A percentile compares a stretch with the other conserved stretches of the same genome.
phyloP scores from a whole-genome alignment of 305 asterid species.

The Fraxinus sp. region DNA sequence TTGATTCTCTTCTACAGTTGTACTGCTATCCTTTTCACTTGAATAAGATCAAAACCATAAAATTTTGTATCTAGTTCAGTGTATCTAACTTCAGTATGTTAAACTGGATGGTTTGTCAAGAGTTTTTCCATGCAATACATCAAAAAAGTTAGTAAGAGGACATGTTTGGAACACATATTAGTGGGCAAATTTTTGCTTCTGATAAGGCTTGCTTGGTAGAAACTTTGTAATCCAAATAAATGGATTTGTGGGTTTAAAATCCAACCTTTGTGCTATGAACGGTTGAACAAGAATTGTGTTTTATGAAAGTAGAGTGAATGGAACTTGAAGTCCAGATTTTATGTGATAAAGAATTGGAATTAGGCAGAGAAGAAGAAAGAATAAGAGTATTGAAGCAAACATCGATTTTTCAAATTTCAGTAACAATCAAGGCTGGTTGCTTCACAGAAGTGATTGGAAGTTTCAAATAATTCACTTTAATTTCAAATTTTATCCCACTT shows the following conservation, averaged over 20 bases:
- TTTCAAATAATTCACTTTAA: neutral
- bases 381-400: slow-evolving; percentile 6
- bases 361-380: neutral
- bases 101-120: neutral
- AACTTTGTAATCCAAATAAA: slow-evolving; percentile 1
- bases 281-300: neutral
- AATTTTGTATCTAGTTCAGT: slow-evolving; percentile 1
- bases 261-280: neutral
- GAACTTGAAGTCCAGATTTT: slow-evolving; percentile 4
- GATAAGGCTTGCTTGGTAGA: slow-evolving; percentile 10
- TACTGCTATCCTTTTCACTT: neutral
- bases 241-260: neutral
- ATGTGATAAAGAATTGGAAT: neutral
- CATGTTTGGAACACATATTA: slow-evolving; percentile 4
- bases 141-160: neutral
- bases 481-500: neutral
- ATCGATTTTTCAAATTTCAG: neutral
- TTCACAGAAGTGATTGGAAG: neutral
- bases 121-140: neutral
- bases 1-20: neutral
- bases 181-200: neutral
- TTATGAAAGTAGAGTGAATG: slow-evolving; percentile 2
- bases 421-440: neutral
- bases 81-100: neutral
- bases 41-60: neutral